Evolutionary conservation across 2,329 filamentous ascomycete genomes (phyloP), one percentile per base, ranked within the genome.

Genomic region (Waltergamsia citrina): DNA sequence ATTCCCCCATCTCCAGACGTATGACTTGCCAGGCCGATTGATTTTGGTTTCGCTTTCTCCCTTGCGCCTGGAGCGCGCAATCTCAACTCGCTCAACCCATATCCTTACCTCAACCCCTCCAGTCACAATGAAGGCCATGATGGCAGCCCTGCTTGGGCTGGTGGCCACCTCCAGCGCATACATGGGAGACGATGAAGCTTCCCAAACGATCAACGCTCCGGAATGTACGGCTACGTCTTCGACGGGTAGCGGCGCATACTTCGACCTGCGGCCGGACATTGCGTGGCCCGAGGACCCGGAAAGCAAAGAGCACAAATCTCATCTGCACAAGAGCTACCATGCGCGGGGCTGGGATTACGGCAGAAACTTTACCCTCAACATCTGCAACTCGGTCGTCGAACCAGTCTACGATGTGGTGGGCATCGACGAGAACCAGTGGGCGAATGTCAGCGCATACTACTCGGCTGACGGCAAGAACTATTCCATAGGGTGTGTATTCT

Each of bases 321-420:
- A 52, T 19, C 56, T 59, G 9, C 56, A 58, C 8, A 58, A 61
- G 21, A 71, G 77, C 50, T 78, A 78, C 54, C 68, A 75, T 42
- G 76, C 81, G 7, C 72, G 71, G 38, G 85, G 85, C 22, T 82
- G 78, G 53, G 85, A 90, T 57, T 85, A 87, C 45, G 76, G 74
- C 41, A 74, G 76, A 42, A 90, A 90, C 61, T 92, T 92, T 50
- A 90, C 84, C 3, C 52, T 90, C 47, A 92, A 92, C 59, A 79
- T 92, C 46, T 92, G 85, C 61, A 78, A 70, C 23, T 67, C 82
- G 2, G 81, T 88, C n/a, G 70, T 87, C 12, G 74, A 82, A 45
- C 62, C 72, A 12, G 63, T 82, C 15, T 62, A 69, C 28, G 64
- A 75, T 41, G 72, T 83, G 8, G 68, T 73, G 9, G 82, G 79